These are phyloP conservation scores for Nigrospora sphaerica DNA, from an alignment of 2,329 filamentous ascomycete species.

Conservation along the genomic window DNA sequence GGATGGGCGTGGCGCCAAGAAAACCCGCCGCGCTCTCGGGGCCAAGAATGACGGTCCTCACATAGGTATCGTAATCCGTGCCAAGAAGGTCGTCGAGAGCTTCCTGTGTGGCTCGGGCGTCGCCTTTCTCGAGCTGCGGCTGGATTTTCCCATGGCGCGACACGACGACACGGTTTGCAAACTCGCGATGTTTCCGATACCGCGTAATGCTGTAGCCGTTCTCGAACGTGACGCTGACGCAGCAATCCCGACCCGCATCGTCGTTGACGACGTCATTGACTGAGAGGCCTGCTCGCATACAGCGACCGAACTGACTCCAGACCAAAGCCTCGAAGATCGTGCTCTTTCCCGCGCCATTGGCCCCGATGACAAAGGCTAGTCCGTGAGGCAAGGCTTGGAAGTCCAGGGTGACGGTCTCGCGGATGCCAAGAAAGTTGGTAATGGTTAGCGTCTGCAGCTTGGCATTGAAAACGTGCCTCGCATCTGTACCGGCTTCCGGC, in stretches of 20 bases:
- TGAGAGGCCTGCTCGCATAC: constrained; percentile 18
- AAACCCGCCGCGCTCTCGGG: constrained; percentile 23
- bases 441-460: constrained; percentile 17
- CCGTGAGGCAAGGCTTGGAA: constrained; percentile 17
- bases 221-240: constrained; percentile 19
- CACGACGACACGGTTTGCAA: constrained; percentile 18
- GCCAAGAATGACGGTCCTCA: constrained; percentile 22
- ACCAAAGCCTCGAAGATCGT: constrained; percentile 24
- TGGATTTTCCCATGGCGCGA: constrained; percentile 16
- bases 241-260: constrained; percentile 15
- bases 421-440: constrained; percentile 25
- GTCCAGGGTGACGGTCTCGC: constrained; percentile 17
- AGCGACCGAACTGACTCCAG: constrained; percentile 26
- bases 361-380: constrained; percentile 20
- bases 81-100: constrained; percentile 22
- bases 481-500: neutral
- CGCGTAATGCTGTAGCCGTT: constrained; percentile 23
- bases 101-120: constrained; percentile 14
- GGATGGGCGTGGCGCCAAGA: constrained; percentile 16
- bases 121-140: constrained; percentile 17
- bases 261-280: constrained; percentile 25
- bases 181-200: constrained; percentile 17
- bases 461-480: constrained; percentile 16
- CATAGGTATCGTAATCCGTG: constrained; percentile 21
- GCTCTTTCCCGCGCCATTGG: constrained; percentile 24